Evolutionary conservation across 2,329 filamentous ascomycete genomes (phyloP).

Genomic region (Fusarium temperatum): DNA sequence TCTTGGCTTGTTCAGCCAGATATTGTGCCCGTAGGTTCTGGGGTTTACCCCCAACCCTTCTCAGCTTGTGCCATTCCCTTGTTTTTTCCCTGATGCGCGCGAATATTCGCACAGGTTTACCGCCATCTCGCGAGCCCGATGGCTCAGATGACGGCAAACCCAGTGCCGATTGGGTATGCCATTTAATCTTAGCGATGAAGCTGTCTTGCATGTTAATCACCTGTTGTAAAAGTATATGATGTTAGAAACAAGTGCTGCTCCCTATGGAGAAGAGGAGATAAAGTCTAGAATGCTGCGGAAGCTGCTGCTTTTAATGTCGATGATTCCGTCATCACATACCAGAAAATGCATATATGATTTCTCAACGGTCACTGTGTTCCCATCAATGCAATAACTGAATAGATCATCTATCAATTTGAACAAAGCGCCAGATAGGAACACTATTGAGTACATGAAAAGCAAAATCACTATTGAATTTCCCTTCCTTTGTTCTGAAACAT

Average conservation of each 20-base stretch:
- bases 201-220: background rate
- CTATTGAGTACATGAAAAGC: background rate
- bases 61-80: background rate
- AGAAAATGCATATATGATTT: background rate
- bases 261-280: background rate
- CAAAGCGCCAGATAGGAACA: background rate
- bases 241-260: background rate
- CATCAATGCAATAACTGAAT: background rate
- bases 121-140: background rate
- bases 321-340: background rate
- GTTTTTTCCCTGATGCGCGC: background rate
- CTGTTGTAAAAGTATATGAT: background rate
- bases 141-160: background rate
- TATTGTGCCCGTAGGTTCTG: background rate
- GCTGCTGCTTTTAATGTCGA: background rate
- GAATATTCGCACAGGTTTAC: background rate
- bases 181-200: background rate
- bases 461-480: background rate
- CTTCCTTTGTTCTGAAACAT: background rate
- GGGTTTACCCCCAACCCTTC: background rate
- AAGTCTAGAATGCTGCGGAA: background rate
- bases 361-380: background rate
- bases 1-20: background rate
- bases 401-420: background rate
- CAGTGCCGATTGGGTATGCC: background rate